Evolutionary conservation across 768 basidiomycete species (phyloP).

Genomic region (Lactarius psammicola): DNA sequence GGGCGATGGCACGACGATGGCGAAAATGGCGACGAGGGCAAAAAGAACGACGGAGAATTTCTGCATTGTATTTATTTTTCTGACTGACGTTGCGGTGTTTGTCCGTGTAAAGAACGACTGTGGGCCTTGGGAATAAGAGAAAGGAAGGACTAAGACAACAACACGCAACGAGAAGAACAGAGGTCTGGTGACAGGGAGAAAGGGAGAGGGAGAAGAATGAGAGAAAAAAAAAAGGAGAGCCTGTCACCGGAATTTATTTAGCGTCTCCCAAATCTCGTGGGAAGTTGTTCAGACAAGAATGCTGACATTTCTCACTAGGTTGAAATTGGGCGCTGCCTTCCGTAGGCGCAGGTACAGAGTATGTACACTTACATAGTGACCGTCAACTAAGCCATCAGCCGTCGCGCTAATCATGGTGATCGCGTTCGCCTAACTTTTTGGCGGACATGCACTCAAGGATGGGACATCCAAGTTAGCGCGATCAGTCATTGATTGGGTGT

Average conservation of each 20-base stretch:
- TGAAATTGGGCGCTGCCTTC: neutral
- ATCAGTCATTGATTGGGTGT: neutral
- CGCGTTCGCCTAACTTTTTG: neutral
- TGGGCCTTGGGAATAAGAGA: neutral
- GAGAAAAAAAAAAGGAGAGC: neutral
- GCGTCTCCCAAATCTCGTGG: neutral
- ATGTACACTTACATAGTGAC: neutral
- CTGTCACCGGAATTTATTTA: neutral
- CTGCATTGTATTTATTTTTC: conserved; percentile 7
- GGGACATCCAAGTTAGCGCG: no score
- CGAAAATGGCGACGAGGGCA: conserved; percentile 10
- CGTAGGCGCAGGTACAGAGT: neutral
- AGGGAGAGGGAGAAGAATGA: neutral
- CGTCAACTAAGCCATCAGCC: neutral
- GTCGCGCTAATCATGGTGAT: neutral
- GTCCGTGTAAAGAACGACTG: conserved; percentile 3
- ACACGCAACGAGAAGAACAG: neutral
- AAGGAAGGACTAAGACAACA: neutral
- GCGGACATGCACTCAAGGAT: neutral
- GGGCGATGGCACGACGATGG: neutral
- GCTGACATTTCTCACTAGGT: no score
- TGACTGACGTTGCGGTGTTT: neutral
- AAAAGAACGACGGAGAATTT: conserved; percentile 11
- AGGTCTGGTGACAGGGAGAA: neutral
- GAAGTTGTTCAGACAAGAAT: neutral